Evolutionary conservation across 2,329 filamentous ascomycete species (phyloP).

Genomic region (Diaporthe destruens): DNA sequence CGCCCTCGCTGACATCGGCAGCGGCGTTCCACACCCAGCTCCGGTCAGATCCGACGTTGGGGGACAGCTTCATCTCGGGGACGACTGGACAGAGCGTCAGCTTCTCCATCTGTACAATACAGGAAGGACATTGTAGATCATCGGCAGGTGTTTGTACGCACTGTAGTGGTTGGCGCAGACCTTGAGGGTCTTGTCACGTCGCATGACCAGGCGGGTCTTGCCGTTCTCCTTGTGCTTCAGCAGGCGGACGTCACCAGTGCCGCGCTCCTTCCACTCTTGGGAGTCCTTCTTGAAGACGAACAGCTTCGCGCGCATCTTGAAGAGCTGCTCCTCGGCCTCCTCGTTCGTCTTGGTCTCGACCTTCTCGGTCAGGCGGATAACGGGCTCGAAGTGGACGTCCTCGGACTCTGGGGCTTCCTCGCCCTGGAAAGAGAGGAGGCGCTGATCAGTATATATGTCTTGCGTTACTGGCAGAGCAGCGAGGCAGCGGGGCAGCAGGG

Average conservation of each 20-base stretch:
- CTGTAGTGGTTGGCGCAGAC: conserved; percentile 99
- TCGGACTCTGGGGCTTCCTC: conserved; percentile 87
- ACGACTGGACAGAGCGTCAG: conserved; percentile 72
- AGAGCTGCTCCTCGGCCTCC: conserved; percentile 95
- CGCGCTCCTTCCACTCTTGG: conserved; percentile 99
- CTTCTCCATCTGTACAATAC: background rate
- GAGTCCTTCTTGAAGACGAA: conserved; percentile 96
- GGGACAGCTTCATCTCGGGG: conserved; percentile 98
- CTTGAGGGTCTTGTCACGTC: conserved; percentile 99
- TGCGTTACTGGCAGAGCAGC: background rate
- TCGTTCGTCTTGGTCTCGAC: conserved; percentile 98
- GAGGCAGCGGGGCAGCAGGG: too few relatives aligned
- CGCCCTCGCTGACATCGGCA: conserved; percentile 97
- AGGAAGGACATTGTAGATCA: too few relatives aligned
- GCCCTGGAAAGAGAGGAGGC: conserved; percentile 62
- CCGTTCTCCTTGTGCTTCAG: conserved; percentile 99
- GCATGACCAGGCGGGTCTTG: conserved; percentile 98
- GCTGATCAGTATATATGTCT: conserved; percentile 17
- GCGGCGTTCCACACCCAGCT: conserved; percentile 99
- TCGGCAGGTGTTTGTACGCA: conserved; percentile 64
- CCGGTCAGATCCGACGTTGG: conserved; percentile 97
- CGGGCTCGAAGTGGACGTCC: conserved; percentile 97
- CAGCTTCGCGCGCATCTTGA: conserved; percentile 99
- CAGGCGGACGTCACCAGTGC: conserved; percentile 94
- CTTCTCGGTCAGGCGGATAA: conserved; percentile 95